A percentile compares a stretch with the other conserved stretches of the same genome.
Evolutionary conservation across 495 filamentous ascomycete genomes (phyloP).

Genomic region (Hyphodiscus hymeniophilus): DNA sequence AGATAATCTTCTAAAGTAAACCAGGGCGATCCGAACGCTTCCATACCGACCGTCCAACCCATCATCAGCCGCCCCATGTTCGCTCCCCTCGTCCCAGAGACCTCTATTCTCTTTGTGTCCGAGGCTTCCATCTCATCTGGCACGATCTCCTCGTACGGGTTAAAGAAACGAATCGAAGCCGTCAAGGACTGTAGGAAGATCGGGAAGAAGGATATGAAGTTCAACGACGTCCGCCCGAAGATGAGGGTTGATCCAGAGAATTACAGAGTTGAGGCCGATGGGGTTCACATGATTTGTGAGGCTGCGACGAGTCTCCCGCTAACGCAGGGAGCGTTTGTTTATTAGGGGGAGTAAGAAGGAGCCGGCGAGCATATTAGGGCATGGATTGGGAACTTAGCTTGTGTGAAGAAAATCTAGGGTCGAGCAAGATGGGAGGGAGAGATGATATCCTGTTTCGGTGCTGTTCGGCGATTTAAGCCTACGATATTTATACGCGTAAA

Average conservation of each 20-base stretch:
- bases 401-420: too few relatives aligned
- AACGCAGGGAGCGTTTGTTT: constrained; percentile 75
- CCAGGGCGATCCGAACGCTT: constrained; percentile 91
- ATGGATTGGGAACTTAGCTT: too few relatives aligned
- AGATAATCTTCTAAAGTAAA: too few relatives aligned
- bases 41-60: constrained; percentile 85
- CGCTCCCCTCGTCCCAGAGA: constrained; percentile 59
- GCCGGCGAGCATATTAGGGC: too few relatives aligned
- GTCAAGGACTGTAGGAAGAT: constrained; percentile 74
- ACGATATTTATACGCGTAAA: too few relatives aligned
- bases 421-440: too few relatives aligned
- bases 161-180: constrained; percentile 74
- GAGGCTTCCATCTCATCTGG: constrained; percentile 59
- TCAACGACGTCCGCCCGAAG: constrained; percentile 77
- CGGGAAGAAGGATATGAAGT: constrained; percentile 90
- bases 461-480: too few relatives aligned
- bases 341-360: constrained; percentile 38
- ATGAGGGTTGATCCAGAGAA: constrained; percentile 94
- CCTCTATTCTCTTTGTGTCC: constrained; percentile 79
- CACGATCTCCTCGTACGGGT: constrained; percentile 56
- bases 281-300: constrained; percentile 63
- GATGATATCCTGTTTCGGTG: too few relatives aligned
- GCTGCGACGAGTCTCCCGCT: constrained; percentile 67
- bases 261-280: constrained; percentile 88
- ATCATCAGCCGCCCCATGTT: constrained; percentile 86